A percentile compares a stretch with the other conserved stretches of the same genome.
phyloP scores from a whole-genome alignment of 768 basidiomycete genomes.

The Russula dissimulans region DNA sequence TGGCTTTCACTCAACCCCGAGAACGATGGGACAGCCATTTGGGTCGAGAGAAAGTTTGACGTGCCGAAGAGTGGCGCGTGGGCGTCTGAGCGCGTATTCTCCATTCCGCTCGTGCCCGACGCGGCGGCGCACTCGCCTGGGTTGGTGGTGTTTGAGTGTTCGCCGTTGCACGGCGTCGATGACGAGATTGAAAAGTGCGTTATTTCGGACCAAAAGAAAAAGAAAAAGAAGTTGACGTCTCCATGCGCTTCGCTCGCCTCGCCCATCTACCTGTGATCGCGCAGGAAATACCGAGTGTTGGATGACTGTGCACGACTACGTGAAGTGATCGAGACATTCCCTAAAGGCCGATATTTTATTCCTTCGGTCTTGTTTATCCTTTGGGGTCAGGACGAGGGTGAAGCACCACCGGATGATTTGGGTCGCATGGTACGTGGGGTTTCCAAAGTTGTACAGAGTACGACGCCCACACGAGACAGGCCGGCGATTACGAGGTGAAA shows the following conservation, averaged over 20 bases:
- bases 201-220: neutral
- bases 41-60: constrained; percentile 70
- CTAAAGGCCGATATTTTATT: constrained; percentile 45
- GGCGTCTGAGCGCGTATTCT: constrained; percentile 50
- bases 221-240: neutral
- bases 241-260: too few species aligned
- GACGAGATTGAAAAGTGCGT: constrained; percentile 30
- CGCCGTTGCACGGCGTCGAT: constrained; percentile 48
- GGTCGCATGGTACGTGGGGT: constrained; percentile 44
- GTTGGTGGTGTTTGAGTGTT: constrained; percentile 64
- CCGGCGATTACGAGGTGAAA: constrained; percentile 30
- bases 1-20: constrained; percentile 71
- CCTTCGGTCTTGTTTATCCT: constrained; percentile 53
- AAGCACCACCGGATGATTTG: constrained; percentile 39
- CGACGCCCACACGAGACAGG: constrained; percentile 28
- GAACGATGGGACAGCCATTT: constrained; percentile 68
- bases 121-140: constrained; percentile 37
- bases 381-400: constrained; percentile 44
- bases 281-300: constrained; percentile 58
- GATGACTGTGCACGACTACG: constrained; percentile 67
- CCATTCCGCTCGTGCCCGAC: neutral
- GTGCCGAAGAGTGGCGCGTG: constrained; percentile 56
- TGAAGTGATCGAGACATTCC: constrained; percentile 48
- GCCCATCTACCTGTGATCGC: neutral
- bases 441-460: neutral